phyloP scores from a whole-genome alignment of 2,329 filamentous ascomycete genomes.

The Macroventuria anomochaeta region DNA sequence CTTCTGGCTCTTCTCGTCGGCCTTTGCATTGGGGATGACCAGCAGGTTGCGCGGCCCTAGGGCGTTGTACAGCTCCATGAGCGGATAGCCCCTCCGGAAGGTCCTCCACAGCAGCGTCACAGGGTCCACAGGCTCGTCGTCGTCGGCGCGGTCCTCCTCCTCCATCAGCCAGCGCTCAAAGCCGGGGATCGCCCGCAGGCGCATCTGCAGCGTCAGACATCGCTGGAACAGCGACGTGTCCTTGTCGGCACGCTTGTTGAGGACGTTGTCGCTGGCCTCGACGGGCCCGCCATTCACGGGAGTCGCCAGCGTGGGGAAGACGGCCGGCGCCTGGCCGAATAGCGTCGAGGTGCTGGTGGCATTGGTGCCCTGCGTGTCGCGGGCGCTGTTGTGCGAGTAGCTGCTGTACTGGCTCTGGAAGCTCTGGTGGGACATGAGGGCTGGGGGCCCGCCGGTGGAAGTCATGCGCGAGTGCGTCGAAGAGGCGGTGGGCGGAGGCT shows the following conservation, averaged over 20 bases:
- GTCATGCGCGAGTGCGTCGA: conserved; percentile 42
- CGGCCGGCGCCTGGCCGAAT: conserved; percentile 47
- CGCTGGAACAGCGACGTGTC: conserved; percentile 93
- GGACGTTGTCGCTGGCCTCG: conserved; percentile 87
- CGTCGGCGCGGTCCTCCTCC: conserved; percentile 70
- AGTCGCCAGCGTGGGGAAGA: conserved; percentile 42
- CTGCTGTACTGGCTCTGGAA: conserved; percentile 57
- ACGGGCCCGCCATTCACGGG: conserved; percentile 65
- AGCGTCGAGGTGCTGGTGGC: conserved; percentile 55
- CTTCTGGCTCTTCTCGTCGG: conserved; percentile 62
- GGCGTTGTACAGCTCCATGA: conserved; percentile 88
- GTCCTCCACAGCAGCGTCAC: conserved; percentile 92
- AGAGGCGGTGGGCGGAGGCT: conserved; percentile 31
- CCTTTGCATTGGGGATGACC: conserved; percentile 67
- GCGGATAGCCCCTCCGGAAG: conserved; percentile 80
- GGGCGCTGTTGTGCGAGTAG: conserved; percentile 54
- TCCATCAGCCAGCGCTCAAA: conserved; percentile 78
- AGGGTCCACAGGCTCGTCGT: conserved; percentile 67
- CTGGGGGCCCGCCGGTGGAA: conserved; percentile 44
- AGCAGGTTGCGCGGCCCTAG: conserved; percentile 74
- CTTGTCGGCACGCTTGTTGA: conserved; percentile 95
- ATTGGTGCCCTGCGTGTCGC: conserved; percentile 57
- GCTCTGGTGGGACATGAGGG: conserved; percentile 54
- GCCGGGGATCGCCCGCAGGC: conserved; percentile 80
- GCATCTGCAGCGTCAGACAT: conserved; percentile 82